A percentile compares a stretch with the other conserved stretches of the same genome.
Conservation (phyloP, 768 basidiomycete genomes). For the Tricholoma flavovirens region DNA sequence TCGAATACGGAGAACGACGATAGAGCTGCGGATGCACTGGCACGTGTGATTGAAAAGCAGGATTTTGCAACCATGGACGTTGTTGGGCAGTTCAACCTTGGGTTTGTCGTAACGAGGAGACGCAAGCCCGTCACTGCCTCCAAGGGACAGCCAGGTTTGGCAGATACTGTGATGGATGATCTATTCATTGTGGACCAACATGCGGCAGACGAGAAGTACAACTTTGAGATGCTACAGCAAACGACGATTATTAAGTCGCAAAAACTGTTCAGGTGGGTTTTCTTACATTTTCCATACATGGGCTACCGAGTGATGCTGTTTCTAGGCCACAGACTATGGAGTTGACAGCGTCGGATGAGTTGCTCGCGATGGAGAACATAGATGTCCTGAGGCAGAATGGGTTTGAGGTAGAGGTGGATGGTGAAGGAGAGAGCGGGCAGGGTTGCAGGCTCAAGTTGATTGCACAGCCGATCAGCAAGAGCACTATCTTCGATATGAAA, state of each 20-base stretch:
- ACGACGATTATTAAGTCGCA: conserved; percentile 90
- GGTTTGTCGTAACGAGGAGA: conserved; percentile 85
- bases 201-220: conserved; percentile 97
- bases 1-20: conserved; percentile 43
- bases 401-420: conserved; percentile 70
- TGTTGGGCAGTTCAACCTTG: conserved; percentile 92
- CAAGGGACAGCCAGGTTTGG: conserved; percentile 6
- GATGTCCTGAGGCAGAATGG: conserved; percentile 83
- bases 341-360: conserved; percentile 84
- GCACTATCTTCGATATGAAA: conserved; percentile 83
- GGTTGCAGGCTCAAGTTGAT: conserved; percentile 52
- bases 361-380: conserved; percentile 81
- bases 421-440: conserved; percentile 32
- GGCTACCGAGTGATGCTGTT: conserved; percentile 1
- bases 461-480: conserved; percentile 89
- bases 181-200: conserved; percentile 97
- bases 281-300: background rate
- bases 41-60: conserved; percentile 78
- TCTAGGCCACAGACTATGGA: conserved; percentile 71
- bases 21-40: conserved; percentile 58
- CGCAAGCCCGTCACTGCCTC: conserved; percentile 21
- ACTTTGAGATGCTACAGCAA: conserved; percentile 90
- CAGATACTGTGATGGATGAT: conserved; percentile 55
- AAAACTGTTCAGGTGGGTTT: conserved; percentile 66
- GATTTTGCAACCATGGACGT: conserved; percentile 85